Base-by-base conservation (phyloP, 805 yeast species). In the Candida corydali region DNA sequence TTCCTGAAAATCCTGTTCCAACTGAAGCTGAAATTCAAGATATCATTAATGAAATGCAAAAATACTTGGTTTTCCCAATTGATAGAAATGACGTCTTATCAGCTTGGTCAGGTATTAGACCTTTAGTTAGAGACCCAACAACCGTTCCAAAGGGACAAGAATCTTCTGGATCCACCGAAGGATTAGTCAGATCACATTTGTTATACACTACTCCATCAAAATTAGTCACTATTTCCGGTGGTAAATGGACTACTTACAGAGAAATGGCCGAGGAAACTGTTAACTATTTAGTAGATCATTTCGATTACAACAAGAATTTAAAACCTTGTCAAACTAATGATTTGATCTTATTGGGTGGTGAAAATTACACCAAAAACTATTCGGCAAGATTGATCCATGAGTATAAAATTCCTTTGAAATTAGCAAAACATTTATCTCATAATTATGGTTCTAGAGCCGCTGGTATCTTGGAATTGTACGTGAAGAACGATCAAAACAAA, bases 201-300 rank as follows among this genome's bases (percentile, higher is more conserved):
- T 73, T 89, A 37, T 75, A 82, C 52, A 71, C 77, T 20, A 76
- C 94, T 23, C 39, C 36, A 22, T 72, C 83, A 38, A 93, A 91
- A 17, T 74, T 89, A 49, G 71, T 89, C 26, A 89, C 98, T 26
- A 84, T 89, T 47, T 82, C 95, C 14, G 98, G 97, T 53, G 98
- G 98, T 60, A 89, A 89, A 68, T 89, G 98, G 98, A 89, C 98
- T 37, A 89, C 98, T 25, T 91, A 89, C 70, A 77, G 97, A 69
- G 95, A 87, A 69, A 89, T 89, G 97, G 96, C 97, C 16, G 81
- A 89, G 66, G 96, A 91, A 67, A 86, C 96, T 30, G 80, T 89
- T 32, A 81, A 86, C 59, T 78, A 77, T 48, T 78, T 84, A 37
- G 70, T 86, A 32, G 69, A 76, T 54, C 47, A 56, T 29, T 63